These are phyloP conservation scores for Ascoidea asiatica DNA, from an alignment of 805 yeast genomes.

Conservation along the genomic window DNA sequence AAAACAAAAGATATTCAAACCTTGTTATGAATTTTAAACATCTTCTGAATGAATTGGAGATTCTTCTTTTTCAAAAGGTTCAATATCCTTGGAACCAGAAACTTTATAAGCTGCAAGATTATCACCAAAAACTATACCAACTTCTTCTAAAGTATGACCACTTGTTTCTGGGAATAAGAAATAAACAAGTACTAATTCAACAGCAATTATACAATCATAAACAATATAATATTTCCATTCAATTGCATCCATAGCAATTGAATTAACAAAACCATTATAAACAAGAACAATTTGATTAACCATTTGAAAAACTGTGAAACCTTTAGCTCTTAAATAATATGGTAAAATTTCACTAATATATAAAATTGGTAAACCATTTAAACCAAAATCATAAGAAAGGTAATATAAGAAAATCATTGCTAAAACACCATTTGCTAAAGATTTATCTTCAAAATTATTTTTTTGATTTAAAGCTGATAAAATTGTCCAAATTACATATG, in stretches of 20 bases:
- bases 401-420: slow-evolving; percentile 38
- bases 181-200: slow-evolving; percentile 17
- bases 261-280: slow-evolving; percentile 22
- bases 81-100: too few relatives aligned
- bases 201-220: slow-evolving; percentile 19
- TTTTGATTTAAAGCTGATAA: too few relatives aligned
- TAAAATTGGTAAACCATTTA: slow-evolving; percentile 30
- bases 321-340: slow-evolving; percentile 19
- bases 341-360: slow-evolving; percentile 30
- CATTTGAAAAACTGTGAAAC: slow-evolving; percentile 14
- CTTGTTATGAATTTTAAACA: too few relatives aligned
- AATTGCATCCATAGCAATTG: slow-evolving; percentile 23
- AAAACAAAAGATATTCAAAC: too few relatives aligned
- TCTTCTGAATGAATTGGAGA: too few relatives aligned
- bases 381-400: slow-evolving; percentile 26
- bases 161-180: slow-evolving; percentile 80
- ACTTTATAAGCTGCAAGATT: too few relatives aligned
- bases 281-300: slow-evolving; percentile 16
- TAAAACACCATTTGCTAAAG: slow-evolving; percentile 30
- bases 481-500: too few relatives aligned
- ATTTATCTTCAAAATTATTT: slow-evolving; percentile 24
- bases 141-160: slow-evolving; percentile 62
- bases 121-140: slow-evolving; percentile 54
- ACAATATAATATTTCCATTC: slow-evolving; percentile 24
- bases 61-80: too few relatives aligned